These are phyloP conservation scores for Fraxinus sp. DNA, from an alignment of 305 asterid species.

Conservation along the genomic window DNA sequence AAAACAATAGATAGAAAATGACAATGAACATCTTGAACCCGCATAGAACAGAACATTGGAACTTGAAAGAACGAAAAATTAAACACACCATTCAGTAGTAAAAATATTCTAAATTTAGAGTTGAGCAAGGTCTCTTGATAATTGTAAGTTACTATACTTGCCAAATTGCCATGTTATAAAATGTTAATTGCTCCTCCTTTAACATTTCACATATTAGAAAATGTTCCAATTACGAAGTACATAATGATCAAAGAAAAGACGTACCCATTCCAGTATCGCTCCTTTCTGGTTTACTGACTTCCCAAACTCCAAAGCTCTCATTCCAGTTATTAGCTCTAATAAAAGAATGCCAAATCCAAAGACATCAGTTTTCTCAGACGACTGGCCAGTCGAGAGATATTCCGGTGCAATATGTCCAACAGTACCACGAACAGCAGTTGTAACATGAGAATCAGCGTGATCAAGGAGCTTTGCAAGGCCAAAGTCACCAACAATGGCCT, in stretches of 20 bases:
- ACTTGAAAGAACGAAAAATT: neutral
- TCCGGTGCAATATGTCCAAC: slow-evolving; percentile 97
- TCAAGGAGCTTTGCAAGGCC: slow-evolving; percentile 95
- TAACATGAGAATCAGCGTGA: slow-evolving; percentile 86
- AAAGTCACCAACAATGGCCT: slow-evolving; percentile 89
- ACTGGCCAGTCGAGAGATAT: slow-evolving; percentile 96
- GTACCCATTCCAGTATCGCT: slow-evolving; percentile 87
- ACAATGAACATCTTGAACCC: neutral
- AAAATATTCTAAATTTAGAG: neutral
- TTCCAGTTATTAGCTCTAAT: slow-evolving; percentile 88
- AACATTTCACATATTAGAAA: neutral
- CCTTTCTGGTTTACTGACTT: slow-evolving; percentile 82
- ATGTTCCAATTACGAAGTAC: neutral
- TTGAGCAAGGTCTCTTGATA: neutral
- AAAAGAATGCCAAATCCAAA: slow-evolving; percentile 93
- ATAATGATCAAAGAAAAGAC: neutral
- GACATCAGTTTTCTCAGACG: slow-evolving; percentile 93
- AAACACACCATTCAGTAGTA: neutral
- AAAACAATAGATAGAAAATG: neutral
- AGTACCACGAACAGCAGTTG: slow-evolving; percentile 96
- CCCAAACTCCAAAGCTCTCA: slow-evolving; percentile 87
- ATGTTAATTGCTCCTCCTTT: neutral
- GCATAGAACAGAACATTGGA: neutral
- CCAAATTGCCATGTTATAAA: neutral
- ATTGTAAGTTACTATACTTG: neutral